These are phyloP conservation scores for Yarrowia porcina DNA, from an alignment of 805 yeast species.

Conservation along the genomic window DNA sequence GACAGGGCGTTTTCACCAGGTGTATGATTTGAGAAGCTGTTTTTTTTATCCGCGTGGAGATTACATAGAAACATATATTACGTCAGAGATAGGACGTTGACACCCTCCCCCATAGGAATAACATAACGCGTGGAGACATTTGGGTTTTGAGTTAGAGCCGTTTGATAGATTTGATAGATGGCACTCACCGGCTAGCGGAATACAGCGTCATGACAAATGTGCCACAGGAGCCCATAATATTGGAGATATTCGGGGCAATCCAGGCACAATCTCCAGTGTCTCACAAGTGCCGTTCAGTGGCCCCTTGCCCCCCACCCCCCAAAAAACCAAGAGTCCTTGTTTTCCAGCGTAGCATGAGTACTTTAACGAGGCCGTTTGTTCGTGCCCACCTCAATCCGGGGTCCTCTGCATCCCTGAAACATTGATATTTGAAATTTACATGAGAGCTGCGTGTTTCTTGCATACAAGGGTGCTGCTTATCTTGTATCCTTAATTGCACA, in stretches of 20 bases:
- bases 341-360: not conserved
- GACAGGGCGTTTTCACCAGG: not conserved
- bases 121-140: not conserved
- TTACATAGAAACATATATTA: not conserved
- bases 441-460: not conserved
- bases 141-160: not conserved
- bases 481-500: not conserved
- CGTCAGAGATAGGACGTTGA: not conserved
- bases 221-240: not conserved
- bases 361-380: not conserved
- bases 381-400: conserved; percentile 7
- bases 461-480: conserved; percentile 7
- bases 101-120: not conserved
- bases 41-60: not conserved
- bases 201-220: not conserved
- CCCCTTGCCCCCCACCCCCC: not conserved
- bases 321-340: not conserved
- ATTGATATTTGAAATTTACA: not conserved
- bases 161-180: not conserved
- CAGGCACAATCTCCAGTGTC: not conserved
- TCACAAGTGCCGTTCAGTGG: not conserved
- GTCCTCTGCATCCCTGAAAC: not conserved
- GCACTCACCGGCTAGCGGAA: not conserved
- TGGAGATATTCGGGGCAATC: not conserved
- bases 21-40: not conserved